These are phyloP conservation scores for Harringtonia lauricola DNA, from an alignment of 2,329 filamentous ascomycete species.

Conservation along the genomic window DNA sequence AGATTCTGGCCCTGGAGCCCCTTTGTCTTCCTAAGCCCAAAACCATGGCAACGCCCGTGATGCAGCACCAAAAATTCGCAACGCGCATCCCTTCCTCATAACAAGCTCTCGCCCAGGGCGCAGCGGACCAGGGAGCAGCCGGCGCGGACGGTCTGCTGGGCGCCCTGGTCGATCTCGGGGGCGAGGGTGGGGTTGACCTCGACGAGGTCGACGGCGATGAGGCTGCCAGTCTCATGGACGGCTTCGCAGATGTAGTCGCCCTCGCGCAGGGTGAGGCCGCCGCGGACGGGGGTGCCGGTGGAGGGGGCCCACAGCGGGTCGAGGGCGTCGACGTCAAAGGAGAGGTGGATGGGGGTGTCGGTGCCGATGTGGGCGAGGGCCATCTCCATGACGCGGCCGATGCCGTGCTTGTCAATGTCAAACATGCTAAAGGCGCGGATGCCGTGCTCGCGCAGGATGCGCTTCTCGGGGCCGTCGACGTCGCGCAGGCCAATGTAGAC, in stretches of 20 bases:
- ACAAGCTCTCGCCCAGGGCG: slow-evolving; percentile 79
- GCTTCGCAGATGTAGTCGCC: slow-evolving; percentile 94
- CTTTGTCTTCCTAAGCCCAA: too few relatives aligned
- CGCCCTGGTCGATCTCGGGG: slow-evolving; percentile 47
- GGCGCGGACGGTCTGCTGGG: slow-evolving; percentile 76
- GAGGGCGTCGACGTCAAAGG: slow-evolving; percentile 92
- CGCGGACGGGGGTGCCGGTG: slow-evolving; percentile 89
- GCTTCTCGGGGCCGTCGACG: slow-evolving; percentile 89
- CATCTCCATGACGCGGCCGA: slow-evolving; percentile 95
- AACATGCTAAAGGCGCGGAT: slow-evolving; percentile 99
- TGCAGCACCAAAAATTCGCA: too few relatives aligned
- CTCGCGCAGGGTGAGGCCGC: slow-evolving; percentile 85
- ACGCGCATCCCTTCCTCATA: slow-evolving; percentile 42
- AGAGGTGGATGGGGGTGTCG: slow-evolving; percentile 93
- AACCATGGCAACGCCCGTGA: too few relatives aligned
- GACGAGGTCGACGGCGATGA: slow-evolving; percentile 72
- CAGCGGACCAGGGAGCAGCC: slow-evolving; percentile 88
- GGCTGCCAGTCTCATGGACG: slow-evolving; percentile 67
- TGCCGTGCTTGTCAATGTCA: slow-evolving; percentile 82
- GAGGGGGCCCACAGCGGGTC: slow-evolving; percentile 95
- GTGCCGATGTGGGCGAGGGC: slow-evolving; percentile 89
- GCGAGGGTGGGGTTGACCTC: slow-evolving; percentile 70
- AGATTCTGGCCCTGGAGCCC: too few relatives aligned
- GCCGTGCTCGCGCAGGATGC: slow-evolving; percentile 73
- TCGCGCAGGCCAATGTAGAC: slow-evolving; percentile 96